A percentile compares a stretch with the other conserved stretches of the same genome.
Evolutionary conservation across 495 filamentous ascomycete species (phyloP).

Genomic region (Xylaria longipes): DNA sequence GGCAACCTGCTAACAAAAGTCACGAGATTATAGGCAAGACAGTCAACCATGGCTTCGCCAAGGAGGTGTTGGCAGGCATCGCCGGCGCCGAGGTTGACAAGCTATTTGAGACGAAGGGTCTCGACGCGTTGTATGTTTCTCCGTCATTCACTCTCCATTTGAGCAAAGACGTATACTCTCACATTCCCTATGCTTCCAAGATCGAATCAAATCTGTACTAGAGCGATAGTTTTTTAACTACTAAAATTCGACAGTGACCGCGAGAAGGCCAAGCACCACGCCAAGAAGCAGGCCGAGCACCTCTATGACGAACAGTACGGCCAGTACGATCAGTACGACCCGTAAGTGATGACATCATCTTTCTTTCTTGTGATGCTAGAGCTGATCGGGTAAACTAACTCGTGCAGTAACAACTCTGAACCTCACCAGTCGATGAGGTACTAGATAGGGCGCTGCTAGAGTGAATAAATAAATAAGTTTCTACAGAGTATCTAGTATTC

Average conservation of each 20-base stretch:
- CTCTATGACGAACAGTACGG: constrained; percentile 69
- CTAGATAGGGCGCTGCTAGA: constrained; percentile 25
- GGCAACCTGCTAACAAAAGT: background rate
- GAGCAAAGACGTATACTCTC: background rate
- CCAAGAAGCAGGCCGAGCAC: constrained; percentile 66
- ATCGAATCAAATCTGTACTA: background rate
- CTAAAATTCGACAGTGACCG: constrained; percentile 49
- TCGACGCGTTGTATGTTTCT: constrained; percentile 53
- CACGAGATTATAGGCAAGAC: constrained; percentile 60
- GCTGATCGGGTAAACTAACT: background rate
- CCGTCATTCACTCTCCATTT: background rate
- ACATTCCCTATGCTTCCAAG: background rate
- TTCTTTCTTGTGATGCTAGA: background rate
- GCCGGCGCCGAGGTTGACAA: constrained; percentile 80
- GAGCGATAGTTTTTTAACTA: background rate
- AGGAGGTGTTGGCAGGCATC: constrained; percentile 74
- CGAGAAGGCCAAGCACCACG: constrained; percentile 69
- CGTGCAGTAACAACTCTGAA: constrained; percentile 22
- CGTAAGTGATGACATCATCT: constrained; percentile 45
- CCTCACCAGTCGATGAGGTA: constrained; percentile 35
- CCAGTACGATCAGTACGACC: constrained; percentile 53
- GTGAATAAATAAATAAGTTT: background rate
- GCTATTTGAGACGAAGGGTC: constrained; percentile 78
- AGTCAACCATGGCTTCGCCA: constrained; percentile 76
- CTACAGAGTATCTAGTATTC: background rate